Conservation (phyloP, 2,329 filamentous ascomycete genomes). For the Cryphonectria japonica region DNA sequence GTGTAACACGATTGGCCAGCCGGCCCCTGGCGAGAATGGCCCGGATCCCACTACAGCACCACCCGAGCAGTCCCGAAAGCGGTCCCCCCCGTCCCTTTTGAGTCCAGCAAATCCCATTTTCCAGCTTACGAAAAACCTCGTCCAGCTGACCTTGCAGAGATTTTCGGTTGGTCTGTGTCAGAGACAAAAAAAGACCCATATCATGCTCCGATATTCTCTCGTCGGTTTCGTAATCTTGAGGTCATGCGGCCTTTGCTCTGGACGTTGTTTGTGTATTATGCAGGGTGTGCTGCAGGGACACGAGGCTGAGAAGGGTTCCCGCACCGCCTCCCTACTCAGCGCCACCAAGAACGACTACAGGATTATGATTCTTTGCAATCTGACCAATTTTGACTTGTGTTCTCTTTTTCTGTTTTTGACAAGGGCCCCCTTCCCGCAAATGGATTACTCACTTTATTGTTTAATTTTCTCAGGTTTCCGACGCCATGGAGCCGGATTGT, state of each 20-base stretch:
- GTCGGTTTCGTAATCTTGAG: background rate
- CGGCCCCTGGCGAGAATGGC: background rate
- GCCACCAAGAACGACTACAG: background rate
- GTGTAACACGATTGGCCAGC: slow-evolving; percentile 22
- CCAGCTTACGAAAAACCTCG: slow-evolving; percentile 16
- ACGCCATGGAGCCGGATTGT: slow-evolving; percentile 17
- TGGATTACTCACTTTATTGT: background rate
- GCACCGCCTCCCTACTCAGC: background rate
- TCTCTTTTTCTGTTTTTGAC: background rate
- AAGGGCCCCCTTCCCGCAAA: background rate
- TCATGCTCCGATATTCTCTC: background rate
- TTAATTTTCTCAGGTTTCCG: background rate
- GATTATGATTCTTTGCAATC: background rate
- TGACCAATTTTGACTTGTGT: background rate
- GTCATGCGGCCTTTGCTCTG: background rate
- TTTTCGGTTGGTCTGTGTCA: slow-evolving; percentile 3
- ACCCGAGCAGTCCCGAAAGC: slow-evolving; percentile 15
- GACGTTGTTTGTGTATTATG: no score
- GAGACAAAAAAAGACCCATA: slow-evolving; percentile 5
- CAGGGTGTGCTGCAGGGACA: background rate
- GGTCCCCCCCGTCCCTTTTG: background rate
- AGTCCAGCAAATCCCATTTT: slow-evolving; percentile 18
- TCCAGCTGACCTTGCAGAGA: slow-evolving; percentile 21
- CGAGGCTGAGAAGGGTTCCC: background rate
- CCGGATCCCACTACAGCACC: background rate